Evolutionary conservation across 768 basidiomycete species (phyloP).

Genomic region (Mrakia gelida): DNA sequence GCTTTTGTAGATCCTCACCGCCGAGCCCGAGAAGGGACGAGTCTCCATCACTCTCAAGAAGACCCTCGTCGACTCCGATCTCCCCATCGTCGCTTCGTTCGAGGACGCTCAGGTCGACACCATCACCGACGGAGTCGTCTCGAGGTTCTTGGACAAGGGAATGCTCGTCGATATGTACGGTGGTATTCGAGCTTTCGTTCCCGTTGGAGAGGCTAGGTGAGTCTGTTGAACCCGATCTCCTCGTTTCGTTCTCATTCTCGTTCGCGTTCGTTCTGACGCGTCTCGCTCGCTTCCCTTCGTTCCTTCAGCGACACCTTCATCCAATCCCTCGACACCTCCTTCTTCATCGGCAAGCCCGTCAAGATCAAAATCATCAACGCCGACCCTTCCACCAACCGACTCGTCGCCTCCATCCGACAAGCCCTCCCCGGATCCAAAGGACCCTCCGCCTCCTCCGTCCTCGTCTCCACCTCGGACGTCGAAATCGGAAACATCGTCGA

Average conservation of each 20-base stretch:
- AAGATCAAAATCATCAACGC: slow-evolving; percentile 72
- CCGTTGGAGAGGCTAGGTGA: slow-evolving; percentile 75
- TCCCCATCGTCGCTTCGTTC: slow-evolving; percentile 62
- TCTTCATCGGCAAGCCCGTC: slow-evolving; percentile 74
- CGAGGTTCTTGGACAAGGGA: slow-evolving; percentile 72
- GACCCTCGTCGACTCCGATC: slow-evolving; percentile 71
- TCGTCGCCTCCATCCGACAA: slow-evolving; percentile 83
- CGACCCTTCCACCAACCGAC: slow-evolving; percentile 57
- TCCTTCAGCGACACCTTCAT: slow-evolving; percentile 58
- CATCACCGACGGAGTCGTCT: slow-evolving; percentile 75
- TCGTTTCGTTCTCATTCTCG: neutral
- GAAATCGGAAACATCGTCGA: slow-evolving; percentile 41
- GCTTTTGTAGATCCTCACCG: slow-evolving; percentile 62
- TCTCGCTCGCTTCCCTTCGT: neutral
- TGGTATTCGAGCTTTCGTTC: slow-evolving; percentile 74
- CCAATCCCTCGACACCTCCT: slow-evolving; percentile 51
- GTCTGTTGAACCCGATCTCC: neutral
- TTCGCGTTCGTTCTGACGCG: neutral
- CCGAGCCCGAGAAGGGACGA: slow-evolving; percentile 74
- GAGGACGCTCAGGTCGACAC: slow-evolving; percentile 57
- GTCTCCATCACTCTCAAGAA: slow-evolving; percentile 88
- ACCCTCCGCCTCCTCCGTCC: neutral
- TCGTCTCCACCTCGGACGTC: slow-evolving; percentile 33
- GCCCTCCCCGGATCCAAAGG: slow-evolving; percentile 48
- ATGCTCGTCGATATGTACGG: slow-evolving; percentile 88